A percentile compares a stretch with the other conserved stretches of the same genome.
These are phyloP conservation scores for Actinidia polygama DNA, from an alignment of 179 eudicot species.

Conservation along the genomic window DNA sequence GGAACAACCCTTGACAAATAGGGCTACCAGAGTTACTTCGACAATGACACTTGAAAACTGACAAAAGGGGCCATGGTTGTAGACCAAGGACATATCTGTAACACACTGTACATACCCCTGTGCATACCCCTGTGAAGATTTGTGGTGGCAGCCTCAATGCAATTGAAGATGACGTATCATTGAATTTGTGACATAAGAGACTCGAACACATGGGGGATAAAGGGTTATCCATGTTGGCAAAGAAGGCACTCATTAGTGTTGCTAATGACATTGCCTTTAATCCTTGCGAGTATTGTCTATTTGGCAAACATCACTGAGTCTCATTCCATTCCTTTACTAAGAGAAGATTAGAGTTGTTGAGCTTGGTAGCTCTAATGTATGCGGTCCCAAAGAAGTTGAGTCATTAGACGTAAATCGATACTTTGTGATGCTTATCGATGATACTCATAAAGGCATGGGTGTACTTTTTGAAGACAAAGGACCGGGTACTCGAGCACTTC, in stretches of 20 bases:
- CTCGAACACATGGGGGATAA: slow-evolving; percentile 5
- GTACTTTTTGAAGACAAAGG: too few species aligned
- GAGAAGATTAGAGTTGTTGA: neutral
- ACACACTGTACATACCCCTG: slow-evolving; percentile 14
- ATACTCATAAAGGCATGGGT: too few species aligned
- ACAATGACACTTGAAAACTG: neutral
- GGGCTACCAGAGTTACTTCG: neutral
- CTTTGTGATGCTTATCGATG: too few species aligned
- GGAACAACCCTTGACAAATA: neutral
- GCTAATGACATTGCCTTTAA: neutral
- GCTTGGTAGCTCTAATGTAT: neutral
- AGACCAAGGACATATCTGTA: neutral
- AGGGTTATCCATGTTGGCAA: neutral
- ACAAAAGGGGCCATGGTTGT: neutral
- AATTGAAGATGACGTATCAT: slow-evolving; percentile 14
- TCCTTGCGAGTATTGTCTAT: neutral
- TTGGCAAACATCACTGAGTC: neutral
- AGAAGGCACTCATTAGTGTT: neutral
- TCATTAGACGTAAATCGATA: too few species aligned
- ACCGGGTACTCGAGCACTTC: neutral
- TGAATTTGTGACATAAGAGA: slow-evolving; percentile 14
- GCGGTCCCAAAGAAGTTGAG: too few species aligned
- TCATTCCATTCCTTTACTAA: neutral
- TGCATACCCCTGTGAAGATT: slow-evolving; percentile 4
- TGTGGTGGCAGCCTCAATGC: neutral